A percentile compares a stretch with the other conserved stretches of the same genome.
Evolutionary conservation across 1,284 basidiomycete genomes (phyloP).

Genomic region (Trametes versicolor): DNA sequence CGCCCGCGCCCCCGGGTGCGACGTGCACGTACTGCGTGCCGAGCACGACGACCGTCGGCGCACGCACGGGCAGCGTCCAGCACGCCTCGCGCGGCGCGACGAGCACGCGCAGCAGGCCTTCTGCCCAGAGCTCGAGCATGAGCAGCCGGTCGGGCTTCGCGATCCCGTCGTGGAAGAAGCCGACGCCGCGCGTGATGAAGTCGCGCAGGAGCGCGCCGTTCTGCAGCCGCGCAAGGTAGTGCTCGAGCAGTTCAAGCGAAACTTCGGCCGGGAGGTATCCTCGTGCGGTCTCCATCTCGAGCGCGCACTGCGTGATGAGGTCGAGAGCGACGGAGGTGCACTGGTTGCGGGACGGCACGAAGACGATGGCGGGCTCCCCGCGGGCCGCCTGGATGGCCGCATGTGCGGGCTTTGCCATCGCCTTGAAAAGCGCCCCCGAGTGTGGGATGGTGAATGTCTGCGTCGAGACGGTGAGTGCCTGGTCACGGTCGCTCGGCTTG

Average conservation of each 20-base stretch:
- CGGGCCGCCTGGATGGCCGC: constrained; percentile 60
- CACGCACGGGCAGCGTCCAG: constrained; percentile 88
- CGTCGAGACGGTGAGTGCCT: constrained; percentile 75
- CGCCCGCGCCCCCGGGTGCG: constrained; percentile 49
- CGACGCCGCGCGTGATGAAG: constrained; percentile 89
- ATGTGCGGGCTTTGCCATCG: constrained; percentile 94
- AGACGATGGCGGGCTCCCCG: constrained; percentile 77
- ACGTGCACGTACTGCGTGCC: constrained; percentile 88
- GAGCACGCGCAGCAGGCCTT: constrained; percentile 85
- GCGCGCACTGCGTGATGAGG: constrained; percentile 88
- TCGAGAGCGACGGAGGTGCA: constrained; percentile 84
- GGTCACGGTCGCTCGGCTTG: constrained; percentile 84
- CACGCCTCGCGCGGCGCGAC: constrained; percentile 86
- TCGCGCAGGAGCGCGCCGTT: constrained; percentile 73
- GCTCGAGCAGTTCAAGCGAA: constrained; percentile 68
- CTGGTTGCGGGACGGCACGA: constrained; percentile 89
- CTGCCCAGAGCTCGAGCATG: constrained; percentile 86
- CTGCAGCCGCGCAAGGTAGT: constrained; percentile 67
- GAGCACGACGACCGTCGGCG: constrained; percentile 88
- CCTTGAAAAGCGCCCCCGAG: constrained; percentile 88
- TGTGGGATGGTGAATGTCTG: constrained; percentile 90
- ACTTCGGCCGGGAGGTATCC: constrained; percentile 75
- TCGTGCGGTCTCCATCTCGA: constrained; percentile 75
- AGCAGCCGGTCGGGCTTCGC: constrained; percentile 76
- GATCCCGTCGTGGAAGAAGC: constrained; percentile 86